Conservation (phyloP, 164 flowering plant species). For the Litsea cubeba region DNA sequence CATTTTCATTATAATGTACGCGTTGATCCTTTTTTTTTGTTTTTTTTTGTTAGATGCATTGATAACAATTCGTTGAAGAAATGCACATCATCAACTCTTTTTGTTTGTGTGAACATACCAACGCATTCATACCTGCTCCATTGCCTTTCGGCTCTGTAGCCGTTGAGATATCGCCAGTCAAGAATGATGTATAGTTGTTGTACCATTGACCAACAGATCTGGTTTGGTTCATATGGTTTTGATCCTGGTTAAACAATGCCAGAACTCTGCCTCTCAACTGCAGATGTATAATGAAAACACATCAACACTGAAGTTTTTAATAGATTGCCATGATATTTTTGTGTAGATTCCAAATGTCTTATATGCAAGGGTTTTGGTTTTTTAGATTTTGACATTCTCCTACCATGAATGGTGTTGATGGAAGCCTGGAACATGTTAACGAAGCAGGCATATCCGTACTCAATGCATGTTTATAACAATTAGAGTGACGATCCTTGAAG, state of each 20-base stretch:
- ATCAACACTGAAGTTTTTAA: too few relatives aligned
- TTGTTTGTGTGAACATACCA: neutral
- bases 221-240: neutral
- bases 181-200: neutral
- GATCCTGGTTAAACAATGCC: neutral
- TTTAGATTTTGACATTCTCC: too few relatives aligned
- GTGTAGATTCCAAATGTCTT: too few relatives aligned
- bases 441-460: too few relatives aligned
- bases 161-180: neutral
- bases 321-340: too few relatives aligned
- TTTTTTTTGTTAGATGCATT: neutral
- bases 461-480: too few relatives aligned
- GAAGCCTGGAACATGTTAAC: too few relatives aligned
- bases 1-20: conserved; percentile 7
- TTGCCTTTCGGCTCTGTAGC: neutral
- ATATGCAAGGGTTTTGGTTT: too few relatives aligned
- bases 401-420: too few relatives aligned
- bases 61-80: neutral
- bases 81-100: neutral
- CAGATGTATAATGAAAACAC: too few relatives aligned
- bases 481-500: too few relatives aligned
- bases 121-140: neutral
- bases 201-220: neutral
- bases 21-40: too few relatives aligned
- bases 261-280: neutral